A percentile compares a stretch with the other conserved stretches of the same genome.
Conservation (phyloP, 2,329 filamentous ascomycete species). For the Dactylellina haptotyla region DNA sequence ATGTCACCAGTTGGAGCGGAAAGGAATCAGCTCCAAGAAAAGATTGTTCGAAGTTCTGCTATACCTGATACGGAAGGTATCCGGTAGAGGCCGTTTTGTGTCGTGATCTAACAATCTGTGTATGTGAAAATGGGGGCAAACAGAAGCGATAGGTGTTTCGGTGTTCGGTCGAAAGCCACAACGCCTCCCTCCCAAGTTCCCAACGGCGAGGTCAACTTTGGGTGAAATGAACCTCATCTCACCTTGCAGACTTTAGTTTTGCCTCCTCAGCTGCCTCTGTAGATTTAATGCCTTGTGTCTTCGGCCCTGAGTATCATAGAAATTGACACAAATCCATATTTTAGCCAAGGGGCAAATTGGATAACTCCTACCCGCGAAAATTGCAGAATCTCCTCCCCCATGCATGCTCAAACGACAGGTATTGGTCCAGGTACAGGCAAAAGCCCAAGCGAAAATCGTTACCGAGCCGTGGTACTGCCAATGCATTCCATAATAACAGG, state of each 20-base stretch:
- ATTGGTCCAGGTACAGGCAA: not conserved
- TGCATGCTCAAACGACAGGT: not conserved
- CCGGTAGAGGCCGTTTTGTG: conserved; percentile 20
- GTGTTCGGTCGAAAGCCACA: conserved; percentile 7
- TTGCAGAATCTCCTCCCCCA: not conserved
- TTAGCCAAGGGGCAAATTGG: not conserved
- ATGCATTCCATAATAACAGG: not conserved
- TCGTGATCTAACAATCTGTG: conserved; percentile 2
- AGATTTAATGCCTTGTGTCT: not conserved
- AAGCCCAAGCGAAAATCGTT: conserved; percentile 14
- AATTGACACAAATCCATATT: not conserved
- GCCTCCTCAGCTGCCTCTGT: not conserved
- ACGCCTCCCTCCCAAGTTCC: not conserved
- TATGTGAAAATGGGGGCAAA: conserved; percentile 10
- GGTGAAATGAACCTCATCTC: conserved; percentile 9
- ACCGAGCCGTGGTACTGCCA: conserved; percentile 5
- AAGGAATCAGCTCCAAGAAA: not conserved
- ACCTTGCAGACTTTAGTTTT: not conserved
- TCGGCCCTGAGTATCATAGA: not conserved
- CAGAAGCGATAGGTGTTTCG: not conserved
- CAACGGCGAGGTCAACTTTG: conserved; percentile 13
- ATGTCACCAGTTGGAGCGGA: conserved; percentile 1
- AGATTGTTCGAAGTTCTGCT: conserved; percentile 22
- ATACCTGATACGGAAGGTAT: conserved; percentile 39
- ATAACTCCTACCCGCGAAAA: too few relatives aligned